Conservation (phyloP, 2,329 filamentous ascomycete genomes). For the Diaporthe sp. region DNA sequence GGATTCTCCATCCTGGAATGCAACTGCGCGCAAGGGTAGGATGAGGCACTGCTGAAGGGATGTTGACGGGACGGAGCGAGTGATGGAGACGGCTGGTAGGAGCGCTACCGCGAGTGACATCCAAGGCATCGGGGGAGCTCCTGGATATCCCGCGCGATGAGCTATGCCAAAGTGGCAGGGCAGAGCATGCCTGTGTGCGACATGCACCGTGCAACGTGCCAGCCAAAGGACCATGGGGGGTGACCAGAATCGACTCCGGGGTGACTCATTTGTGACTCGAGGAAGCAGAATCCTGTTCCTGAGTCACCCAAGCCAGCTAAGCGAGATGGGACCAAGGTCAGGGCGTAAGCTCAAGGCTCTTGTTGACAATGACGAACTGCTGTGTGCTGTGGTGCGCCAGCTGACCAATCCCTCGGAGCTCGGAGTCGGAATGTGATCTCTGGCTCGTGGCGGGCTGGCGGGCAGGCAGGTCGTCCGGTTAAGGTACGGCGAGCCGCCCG, state of each 20-base stretch:
- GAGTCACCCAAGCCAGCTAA: slow-evolving; percentile 38
- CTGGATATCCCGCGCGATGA: background rate
- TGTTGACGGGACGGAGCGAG: background rate
- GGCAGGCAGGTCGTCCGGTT: background rate
- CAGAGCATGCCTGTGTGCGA: background rate
- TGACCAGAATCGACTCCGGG: slow-evolving; percentile 14
- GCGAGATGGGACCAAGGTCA: slow-evolving; percentile 18
- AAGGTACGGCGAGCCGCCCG: slow-evolving; percentile 26
- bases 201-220: slow-evolving; percentile 8
- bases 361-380: slow-evolving; percentile 23
- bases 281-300: slow-evolving; percentile 23
- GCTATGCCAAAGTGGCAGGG: background rate
- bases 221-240: background rate
- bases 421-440: slow-evolving; percentile 31
- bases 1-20: background rate
- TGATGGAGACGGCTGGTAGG: slow-evolving; percentile 20
- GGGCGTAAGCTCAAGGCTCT: slow-evolving; percentile 14
- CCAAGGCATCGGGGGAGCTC: background rate
- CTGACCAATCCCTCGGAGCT: slow-evolving; percentile 39
- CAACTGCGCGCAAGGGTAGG: background rate
- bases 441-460: background rate
- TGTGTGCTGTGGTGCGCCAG: slow-evolving; percentile 17
- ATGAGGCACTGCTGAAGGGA: background rate
- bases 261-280: slow-evolving; percentile 39
- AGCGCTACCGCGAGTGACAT: slow-evolving; percentile 19